Base-by-base conservation (phyloP, 2,329 filamentous ascomycete genomes). In the Akanthomyces uredinophilus region DNA sequence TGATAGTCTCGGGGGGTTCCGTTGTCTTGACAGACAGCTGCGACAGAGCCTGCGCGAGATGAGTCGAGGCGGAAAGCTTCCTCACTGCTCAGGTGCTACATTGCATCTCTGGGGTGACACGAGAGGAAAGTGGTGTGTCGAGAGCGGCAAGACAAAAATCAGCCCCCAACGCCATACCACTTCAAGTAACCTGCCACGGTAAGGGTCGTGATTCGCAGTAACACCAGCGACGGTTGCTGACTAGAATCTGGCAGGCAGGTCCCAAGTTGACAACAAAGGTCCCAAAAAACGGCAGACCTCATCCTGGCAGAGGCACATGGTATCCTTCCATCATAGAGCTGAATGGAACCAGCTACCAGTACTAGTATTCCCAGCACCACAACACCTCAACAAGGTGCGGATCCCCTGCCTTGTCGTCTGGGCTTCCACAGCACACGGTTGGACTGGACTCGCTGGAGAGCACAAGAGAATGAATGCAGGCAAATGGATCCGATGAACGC, bases 401-500 rank as follows among this genome's bases (percentile, higher is more conserved):
- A 52, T 39, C 32, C 29, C 50, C 32, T 22, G 16, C 18, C 29
- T 29, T 8, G 18, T 58, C 55, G 55, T 58, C 55, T 20, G 55
- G 49, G 41, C 32, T 58, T 50, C 44, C 44, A 58, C 55, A 58
- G 43, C 27, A 29, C 44, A 27, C 32, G 3, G 44, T 50, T 56
- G 44, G 55, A 58, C 55, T 58, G 44, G 55, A 41, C 55, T 44
- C 55, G 44, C 55, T 22, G 11, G 55, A 41, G 32, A 11, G 32
- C 5, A 44, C 29, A 49, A 49, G 43, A 50, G 44, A 24, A 37
- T 58, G 44, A 24, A 37, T 58, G 55, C 55, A 58, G 20, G 44
- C 32, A 50, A 41, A 41, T 58, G 55, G 55, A 32, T 32, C 47
- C 35, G 56, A 60, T 51, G 56, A 49, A 60, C 22, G 35, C 44